phyloP scores from a whole-genome alignment of 768 basidiomycete species.

The Coprinopsis cinerea region DNA sequence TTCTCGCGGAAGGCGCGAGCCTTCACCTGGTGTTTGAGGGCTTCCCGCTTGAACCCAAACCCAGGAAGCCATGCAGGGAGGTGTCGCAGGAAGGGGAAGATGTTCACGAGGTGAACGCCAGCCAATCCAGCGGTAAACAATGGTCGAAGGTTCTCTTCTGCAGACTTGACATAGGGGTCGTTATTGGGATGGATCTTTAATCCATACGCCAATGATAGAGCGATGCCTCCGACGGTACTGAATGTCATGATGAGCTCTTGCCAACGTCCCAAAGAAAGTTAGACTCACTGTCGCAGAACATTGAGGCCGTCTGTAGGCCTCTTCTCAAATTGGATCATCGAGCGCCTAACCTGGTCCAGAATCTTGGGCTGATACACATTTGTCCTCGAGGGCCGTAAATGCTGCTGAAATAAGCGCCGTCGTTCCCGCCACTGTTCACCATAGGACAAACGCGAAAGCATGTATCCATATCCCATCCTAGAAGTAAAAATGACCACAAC shows the following conservation, averaged over 20 bases:
- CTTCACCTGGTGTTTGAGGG: background rate
- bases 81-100: constrained; percentile 2
- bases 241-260: background rate
- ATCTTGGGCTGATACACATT: constrained; percentile 1
- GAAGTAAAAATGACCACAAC: background rate
- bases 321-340: background rate
- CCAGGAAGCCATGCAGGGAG: constrained; percentile 7
- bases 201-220: constrained; percentile 10
- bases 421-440: background rate
- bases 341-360: background rate
- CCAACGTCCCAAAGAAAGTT: background rate
- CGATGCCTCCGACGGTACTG: constrained; percentile 11
- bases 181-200: constrained; percentile 2
- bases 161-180: constrained; percentile 5
- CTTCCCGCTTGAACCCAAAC: constrained; percentile 1
- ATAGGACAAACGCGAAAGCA: background rate
- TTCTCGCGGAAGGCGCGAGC: background rate
- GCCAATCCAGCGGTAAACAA: background rate
- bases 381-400: background rate
- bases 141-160: background rate
- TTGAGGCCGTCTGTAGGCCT: background rate
- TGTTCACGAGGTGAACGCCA: constrained; percentile 1
- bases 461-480: background rate
- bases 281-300: background rate
- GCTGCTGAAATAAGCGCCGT: background rate